Evolutionary conservation across 768 basidiomycete genomes (phyloP).

Genomic region (Cystobasidium onofrii): DNA sequence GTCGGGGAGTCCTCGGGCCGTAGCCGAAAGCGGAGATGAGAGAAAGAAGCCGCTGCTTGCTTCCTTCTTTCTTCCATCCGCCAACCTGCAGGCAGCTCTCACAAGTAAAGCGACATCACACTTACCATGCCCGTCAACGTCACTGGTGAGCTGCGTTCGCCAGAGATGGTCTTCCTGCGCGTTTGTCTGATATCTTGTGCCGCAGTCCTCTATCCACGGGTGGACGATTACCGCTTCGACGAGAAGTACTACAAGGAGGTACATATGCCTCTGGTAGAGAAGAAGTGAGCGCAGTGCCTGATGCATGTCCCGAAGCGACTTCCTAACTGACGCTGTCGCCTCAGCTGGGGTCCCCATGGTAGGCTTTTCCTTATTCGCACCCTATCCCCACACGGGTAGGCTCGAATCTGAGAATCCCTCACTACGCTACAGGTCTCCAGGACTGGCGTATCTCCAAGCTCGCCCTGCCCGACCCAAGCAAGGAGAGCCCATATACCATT

Average conservation of each 20-base stretch:
- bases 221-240: background rate
- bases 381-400: too few species aligned
- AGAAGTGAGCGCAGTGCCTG: background rate
- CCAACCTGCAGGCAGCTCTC: background rate
- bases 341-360: background rate
- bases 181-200: too few species aligned
- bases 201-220: background rate
- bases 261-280: background rate
- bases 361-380: too few species aligned
- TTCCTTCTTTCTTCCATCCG: background rate
- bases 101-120: background rate
- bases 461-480: background rate
- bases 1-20: background rate
- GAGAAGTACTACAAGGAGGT: background rate
- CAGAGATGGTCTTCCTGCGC: background rate
- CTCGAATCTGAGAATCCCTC: too few species aligned
- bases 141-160: background rate
- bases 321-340: background rate
- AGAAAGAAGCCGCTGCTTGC: background rate
- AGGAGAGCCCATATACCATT: background rate
- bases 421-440: background rate
- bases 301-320: background rate
- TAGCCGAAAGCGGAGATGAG: background rate
- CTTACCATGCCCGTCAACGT: background rate
- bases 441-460: slow-evolving; percentile 3